phyloP scores from a whole-genome alignment of 495 filamentous ascomycete genomes.

The Podospora pseudopauciseta region DNA sequence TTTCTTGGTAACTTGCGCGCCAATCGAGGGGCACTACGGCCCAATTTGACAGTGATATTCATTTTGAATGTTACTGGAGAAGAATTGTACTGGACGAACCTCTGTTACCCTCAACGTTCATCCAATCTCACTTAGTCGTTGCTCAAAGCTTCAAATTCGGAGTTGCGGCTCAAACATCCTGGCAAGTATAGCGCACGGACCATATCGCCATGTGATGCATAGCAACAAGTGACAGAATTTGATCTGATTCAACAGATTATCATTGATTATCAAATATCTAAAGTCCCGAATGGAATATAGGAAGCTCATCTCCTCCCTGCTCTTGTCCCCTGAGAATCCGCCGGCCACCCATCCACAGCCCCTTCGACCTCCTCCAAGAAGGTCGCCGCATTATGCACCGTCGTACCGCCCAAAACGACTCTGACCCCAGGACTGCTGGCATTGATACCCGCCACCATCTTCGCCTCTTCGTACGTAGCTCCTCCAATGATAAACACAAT shows the following conservation, averaged over 20 bases:
- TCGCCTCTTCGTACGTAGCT: conserved; percentile 92
- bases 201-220: not conserved
- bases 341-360: conserved; percentile 76
- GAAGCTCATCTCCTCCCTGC: not conserved
- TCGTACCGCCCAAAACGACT: conserved; percentile 83
- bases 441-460: conserved; percentile 88
- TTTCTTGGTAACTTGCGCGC: not conserved
- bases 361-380: conserved; percentile 87
- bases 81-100: not conserved
- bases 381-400: conserved; percentile 75
- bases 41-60: not conserved
- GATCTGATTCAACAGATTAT: not conserved
- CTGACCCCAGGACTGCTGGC: conserved; percentile 82
- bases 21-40: not conserved
- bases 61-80: not conserved
- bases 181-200: not conserved
- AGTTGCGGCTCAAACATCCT: not conserved
- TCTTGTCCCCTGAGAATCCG: conserved; percentile 48
- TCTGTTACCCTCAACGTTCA: not conserved
- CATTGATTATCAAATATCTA: not conserved
- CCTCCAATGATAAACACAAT: conserved; percentile 92
- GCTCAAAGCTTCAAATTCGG: not conserved
- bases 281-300: not conserved
- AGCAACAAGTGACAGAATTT: not conserved
- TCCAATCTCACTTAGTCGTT: not conserved